Percentiles rank a stretch among this genome's conserved stretches.
Conservation (phyloP, 768 basidiomycete genomes). For the Leccinum barrowsii region DNA sequence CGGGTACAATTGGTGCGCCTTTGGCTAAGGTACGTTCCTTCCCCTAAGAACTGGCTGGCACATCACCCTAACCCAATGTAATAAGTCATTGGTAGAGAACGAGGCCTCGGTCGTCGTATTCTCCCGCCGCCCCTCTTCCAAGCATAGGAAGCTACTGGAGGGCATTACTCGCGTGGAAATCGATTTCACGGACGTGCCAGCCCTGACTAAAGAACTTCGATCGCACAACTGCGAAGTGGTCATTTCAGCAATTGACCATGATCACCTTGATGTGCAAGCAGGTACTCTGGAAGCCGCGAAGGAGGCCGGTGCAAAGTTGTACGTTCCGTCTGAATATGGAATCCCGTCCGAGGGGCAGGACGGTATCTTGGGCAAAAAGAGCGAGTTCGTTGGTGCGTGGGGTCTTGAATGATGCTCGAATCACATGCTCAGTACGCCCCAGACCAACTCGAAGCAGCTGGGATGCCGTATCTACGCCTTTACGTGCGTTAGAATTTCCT, state of each 20-base stretch:
- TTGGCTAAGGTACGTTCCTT: conserved; percentile 4
- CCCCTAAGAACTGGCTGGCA: background rate
- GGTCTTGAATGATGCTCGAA: background rate
- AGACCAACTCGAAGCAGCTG: conserved; percentile 14
- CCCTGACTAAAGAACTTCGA: conserved; percentile 13
- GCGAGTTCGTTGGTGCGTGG: conserved; percentile 14
- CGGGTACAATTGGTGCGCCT: conserved; percentile 15
- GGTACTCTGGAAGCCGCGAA: conserved; percentile 29
- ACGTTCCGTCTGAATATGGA: conserved; percentile 31
- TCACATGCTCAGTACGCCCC: background rate
- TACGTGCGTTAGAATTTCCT: conserved; percentile 14
- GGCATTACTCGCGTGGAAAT: conserved; percentile 8
- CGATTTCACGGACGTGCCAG: conserved; percentile 9
- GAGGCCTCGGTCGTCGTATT: conserved; percentile 13
- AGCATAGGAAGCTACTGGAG: conserved; percentile 6
- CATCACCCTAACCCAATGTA: background rate
- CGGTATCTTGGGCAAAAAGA: conserved; percentile 16
- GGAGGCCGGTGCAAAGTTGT: conserved; percentile 26
- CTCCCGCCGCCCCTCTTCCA: conserved; percentile 9
- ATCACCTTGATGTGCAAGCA: conserved; percentile 19
- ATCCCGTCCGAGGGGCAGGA: conserved; percentile 20
- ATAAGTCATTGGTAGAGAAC: conserved; percentile 11
- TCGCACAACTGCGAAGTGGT: conserved; percentile 23
- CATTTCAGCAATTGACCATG: conserved; percentile 24
- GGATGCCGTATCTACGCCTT: conserved; percentile 18